Evolutionary conservation across 1,139 yeast genomes (phyloP), one percentile per base, ranked within the genome.

Genomic region (Scheffersomyces lignicola): DNA sequence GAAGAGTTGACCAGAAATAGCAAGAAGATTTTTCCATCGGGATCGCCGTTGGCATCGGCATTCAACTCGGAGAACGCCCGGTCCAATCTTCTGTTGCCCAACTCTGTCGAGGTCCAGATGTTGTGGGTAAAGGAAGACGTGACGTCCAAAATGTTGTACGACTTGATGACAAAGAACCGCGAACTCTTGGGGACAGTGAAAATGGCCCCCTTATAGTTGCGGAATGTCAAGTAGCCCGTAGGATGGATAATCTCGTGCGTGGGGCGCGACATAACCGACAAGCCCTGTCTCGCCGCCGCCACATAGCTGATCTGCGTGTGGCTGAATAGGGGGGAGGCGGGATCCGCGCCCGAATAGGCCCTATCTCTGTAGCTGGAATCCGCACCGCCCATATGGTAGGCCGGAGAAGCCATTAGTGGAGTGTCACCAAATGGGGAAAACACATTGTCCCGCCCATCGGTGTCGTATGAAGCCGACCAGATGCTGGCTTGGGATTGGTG

Each of bases 1-100:
- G 81, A 75, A 1, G 73, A 69, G 48, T 78, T 78, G 3, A 78
- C 83, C 53, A 79, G 78, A 48, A 76, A 79, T 42, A 78, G 69
- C 13, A 79, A 51, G 41, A 65, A 74, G 1, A 79, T 54, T 22
- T 57, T 59, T 1, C 63, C 67, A 22, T 38, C 41, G 21, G 31
- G 15, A 2, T 41, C 36, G 3, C 39, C 33, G 22, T 36, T 20
- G 5, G 45, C 46, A n/a, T 33, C 36, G 12, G 10, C 34, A 52
- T 45, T 12, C 42, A 49, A 23, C 43, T 55, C 31, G 36, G 37
- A 10, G 41, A 29, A 40, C 37, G 61, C 35, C 35, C 59, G 64
- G 29, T 73, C 64, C 33, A 79, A 60, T 38, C 81, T 57, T 37
- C 63, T 69, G 44, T 78, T 78, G 0, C 84, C 84, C 36, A 71